phyloP scores from a whole-genome alignment of 2,329 filamentous ascomycete species.

The Kalmusia sp. region DNA sequence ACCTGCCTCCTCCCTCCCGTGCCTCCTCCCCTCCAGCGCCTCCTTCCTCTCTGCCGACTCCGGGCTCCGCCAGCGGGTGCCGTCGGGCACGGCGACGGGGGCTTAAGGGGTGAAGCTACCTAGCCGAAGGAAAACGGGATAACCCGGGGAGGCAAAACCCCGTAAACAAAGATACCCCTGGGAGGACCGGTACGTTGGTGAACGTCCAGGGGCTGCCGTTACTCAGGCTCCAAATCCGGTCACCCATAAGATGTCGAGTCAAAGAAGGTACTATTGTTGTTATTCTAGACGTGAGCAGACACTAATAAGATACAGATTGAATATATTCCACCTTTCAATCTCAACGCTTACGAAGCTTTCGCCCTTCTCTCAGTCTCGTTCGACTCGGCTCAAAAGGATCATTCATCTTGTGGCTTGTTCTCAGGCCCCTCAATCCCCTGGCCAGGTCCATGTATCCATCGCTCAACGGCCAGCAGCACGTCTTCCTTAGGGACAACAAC shows the following conservation, averaged over 20 bases:
- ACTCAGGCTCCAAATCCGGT: conserved; percentile 8
- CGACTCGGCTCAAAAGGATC: conserved; percentile 13
- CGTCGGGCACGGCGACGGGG: not conserved
- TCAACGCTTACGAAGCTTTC: not conserved
- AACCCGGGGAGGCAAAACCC: conserved; percentile 8
- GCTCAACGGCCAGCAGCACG: conserved; percentile 12
- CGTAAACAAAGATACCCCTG: conserved; percentile 7
- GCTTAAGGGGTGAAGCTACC: not conserved
- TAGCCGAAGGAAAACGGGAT: conserved; percentile 1
- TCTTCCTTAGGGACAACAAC: not conserved
- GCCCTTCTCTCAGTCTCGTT: conserved; percentile 12
- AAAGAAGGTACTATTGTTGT: conserved; percentile 2
- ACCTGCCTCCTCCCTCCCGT: no score
- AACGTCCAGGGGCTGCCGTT: conserved; percentile 9
- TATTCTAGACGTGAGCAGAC: not conserved
- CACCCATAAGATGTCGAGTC: not conserved
- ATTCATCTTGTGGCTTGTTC: not conserved
- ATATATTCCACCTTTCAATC: not conserved
- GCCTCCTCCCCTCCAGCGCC: no score
- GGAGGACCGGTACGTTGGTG: conserved; percentile 7
- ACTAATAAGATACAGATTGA: conserved; percentile 3
- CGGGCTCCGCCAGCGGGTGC: not conserved
- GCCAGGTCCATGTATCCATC: conserved; percentile 14
- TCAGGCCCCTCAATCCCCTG: conserved; percentile 7
- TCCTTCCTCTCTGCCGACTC: no score